A percentile compares a stretch with the other conserved stretches of the same genome.
Conservation (phyloP, 352 stramenopile species). For the Pythium phragmiticola region DNA sequence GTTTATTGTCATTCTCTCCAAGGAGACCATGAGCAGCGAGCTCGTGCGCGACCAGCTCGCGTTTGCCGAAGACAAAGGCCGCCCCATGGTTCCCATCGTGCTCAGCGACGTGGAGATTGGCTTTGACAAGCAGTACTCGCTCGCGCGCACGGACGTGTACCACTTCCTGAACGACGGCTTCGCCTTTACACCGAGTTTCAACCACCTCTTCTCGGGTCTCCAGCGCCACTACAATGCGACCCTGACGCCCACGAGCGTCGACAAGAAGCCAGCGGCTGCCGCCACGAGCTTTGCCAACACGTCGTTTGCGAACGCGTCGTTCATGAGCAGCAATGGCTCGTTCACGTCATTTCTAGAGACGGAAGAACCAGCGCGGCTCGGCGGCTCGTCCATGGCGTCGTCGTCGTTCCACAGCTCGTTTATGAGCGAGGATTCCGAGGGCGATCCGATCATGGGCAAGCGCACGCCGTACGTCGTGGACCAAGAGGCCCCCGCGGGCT, state of each 20-base stretch:
- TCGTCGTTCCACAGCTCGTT: constrained; percentile 17
- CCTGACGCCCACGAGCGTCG: background rate
- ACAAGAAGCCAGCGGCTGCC: constrained; percentile 7
- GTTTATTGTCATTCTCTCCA: constrained; percentile 79
- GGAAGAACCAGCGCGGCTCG: background rate
- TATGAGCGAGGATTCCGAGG: constrained; percentile 21
- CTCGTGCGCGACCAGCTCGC: constrained; percentile 81
- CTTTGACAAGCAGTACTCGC: constrained; percentile 79
- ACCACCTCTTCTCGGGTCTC: constrained; percentile 47
- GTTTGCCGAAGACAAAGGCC: constrained; percentile 81
- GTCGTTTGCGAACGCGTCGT: constrained; percentile 25
- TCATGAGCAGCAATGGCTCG: constrained; percentile 26
- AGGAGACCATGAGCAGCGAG: constrained; percentile 65
- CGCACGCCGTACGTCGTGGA: constrained; percentile 20
- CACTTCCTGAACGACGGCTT: constrained; percentile 78
- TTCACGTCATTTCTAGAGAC: constrained; percentile 30
- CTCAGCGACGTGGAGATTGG: constrained; percentile 73
- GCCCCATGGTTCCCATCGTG: constrained; percentile 79
- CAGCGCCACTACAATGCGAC: constrained; percentile 31
- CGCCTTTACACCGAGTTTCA: constrained; percentile 64
- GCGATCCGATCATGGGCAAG: constrained; percentile 25
- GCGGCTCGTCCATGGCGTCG: background rate
- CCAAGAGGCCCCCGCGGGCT: constrained; percentile 1
- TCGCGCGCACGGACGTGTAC: constrained; percentile 75
- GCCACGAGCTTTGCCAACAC: constrained; percentile 8